phyloP scores from a whole-genome alignment of 2,329 filamentous ascomycete genomes.

The Aspergillus sp. region DNA sequence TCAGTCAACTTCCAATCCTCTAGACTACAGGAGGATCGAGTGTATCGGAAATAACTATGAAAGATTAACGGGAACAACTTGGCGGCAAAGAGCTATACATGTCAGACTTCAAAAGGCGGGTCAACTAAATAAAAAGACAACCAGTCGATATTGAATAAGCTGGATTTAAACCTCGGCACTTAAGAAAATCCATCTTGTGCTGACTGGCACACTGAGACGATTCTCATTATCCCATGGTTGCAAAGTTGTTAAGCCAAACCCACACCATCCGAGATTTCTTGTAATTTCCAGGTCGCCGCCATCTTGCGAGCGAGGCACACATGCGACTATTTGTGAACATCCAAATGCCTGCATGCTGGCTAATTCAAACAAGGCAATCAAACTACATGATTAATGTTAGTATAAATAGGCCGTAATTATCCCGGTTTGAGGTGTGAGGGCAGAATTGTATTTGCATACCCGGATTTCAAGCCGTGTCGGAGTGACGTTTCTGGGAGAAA shows the following conservation, averaged over 20 bases:
- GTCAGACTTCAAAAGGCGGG: neutral
- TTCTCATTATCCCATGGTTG: constrained; percentile 66
- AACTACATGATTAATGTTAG: constrained; percentile 46
- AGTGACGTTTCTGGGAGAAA: constrained; percentile 79
- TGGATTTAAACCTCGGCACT: constrained; percentile 74
- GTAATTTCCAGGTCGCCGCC: constrained; percentile 63
- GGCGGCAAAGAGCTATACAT: neutral
- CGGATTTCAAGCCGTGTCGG: constrained; percentile 78
- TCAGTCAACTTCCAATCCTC: neutral
- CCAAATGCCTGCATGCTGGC: constrained; percentile 69
- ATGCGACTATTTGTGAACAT: constrained; percentile 76
- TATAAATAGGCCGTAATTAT: neutral
- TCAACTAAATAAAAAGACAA: neutral
- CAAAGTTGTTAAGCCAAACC: constrained; percentile 79
- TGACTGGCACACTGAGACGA: constrained; percentile 62
- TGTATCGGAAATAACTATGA: neutral
- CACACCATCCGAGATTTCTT: constrained; percentile 89
- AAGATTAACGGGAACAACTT: neutral
- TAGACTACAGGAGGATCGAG: neutral
- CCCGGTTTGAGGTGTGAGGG: neutral
- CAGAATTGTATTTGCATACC: constrained; percentile 57
- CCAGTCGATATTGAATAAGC: neutral
- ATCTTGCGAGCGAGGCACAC: constrained; percentile 71
- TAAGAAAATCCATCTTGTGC: constrained; percentile 80
- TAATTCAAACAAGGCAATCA: constrained; percentile 88